phyloP scores from a whole-genome alignment of 2,329 filamentous ascomycete species.

The Byssochlamys sp. region DNA sequence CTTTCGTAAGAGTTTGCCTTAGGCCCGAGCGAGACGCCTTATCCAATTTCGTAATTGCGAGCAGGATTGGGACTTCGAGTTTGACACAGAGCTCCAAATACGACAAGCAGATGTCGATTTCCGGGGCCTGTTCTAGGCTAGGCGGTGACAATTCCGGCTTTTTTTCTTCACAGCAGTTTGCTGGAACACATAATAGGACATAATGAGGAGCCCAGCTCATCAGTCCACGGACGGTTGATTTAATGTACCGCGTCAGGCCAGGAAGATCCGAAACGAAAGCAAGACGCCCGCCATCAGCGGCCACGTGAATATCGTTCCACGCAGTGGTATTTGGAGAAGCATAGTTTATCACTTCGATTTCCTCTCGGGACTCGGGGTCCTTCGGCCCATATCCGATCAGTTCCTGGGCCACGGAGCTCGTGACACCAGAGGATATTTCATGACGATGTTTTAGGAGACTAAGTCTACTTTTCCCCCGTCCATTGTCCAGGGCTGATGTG shows the following conservation, averaged over 20 bases:
- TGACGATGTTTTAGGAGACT: conserved; percentile 86
- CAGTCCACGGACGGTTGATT: conserved; percentile 80
- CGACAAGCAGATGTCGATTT: conserved; percentile 63
- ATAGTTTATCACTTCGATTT: conserved; percentile 63
- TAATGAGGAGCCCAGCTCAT: conserved; percentile 94
- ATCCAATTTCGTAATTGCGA: conserved; percentile 87
- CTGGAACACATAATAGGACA: conserved; percentile 77
- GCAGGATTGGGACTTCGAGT: conserved; percentile 63
- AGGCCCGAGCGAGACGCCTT: conserved; percentile 65
- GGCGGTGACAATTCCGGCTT: conserved; percentile 8
- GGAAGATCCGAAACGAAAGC: conserved; percentile 88
- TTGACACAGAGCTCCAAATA: conserved; percentile 80
- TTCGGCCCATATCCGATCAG: conserved; percentile 65
- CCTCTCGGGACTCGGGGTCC: conserved; percentile 8
- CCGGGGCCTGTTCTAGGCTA: conserved; percentile 29
- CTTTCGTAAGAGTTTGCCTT: conserved; percentile 58
- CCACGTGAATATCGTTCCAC: conserved; percentile 87
- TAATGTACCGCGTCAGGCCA: conserved; percentile 76
- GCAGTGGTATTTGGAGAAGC: conserved; percentile 76
- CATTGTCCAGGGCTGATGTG: conserved; percentile 81
- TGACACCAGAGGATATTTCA: conserved; percentile 82
- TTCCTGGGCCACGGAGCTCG: conserved; percentile 89
- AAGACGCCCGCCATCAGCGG: conserved; percentile 60
- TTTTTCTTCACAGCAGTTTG: conserved; percentile 55
- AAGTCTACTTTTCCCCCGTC: conserved; percentile 76